Evolutionary conservation across 768 basidiomycete genomes (phyloP), one percentile per base, ranked within the genome.

Genomic region (Amanita inopinata): DNA sequence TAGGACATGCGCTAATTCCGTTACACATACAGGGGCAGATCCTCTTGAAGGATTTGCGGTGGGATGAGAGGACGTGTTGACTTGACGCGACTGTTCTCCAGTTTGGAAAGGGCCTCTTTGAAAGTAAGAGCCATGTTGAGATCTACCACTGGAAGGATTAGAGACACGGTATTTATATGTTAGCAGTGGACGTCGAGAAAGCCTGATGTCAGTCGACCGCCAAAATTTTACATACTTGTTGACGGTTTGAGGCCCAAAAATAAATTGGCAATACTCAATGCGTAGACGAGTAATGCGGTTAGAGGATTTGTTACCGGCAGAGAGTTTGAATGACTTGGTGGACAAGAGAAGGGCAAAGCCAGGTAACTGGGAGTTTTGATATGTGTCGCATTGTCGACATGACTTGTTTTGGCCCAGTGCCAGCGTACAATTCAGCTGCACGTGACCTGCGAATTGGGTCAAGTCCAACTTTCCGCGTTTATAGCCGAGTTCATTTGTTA

Each of bases 21-120:
- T 17, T 32, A 33, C 23, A 65, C 77, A 39, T 63, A 87, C 85
- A 90, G 63, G 32, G 88, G 88, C n/a, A 87, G 72, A 61, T 97
- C 92, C 60, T 97, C 92, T 51, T 86, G 84, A 1, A 97, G 73
- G 47, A 97, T 94, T 56, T 93, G 91, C 15, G 92, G 92, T 38
- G 92, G 92, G 44, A 97, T 92, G 43, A 97, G 64, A 20, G 92
- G 92, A 31, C 91, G 71, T 12, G 83, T 91, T 11, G 75, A 81
- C 58, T 78, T 90, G 41, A 97, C 91, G 33, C 92, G 71, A 47
- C 79, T 71, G 55, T 97, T 93, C 56, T 92, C 89, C 28, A 96
- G 79, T 41, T 83, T 78, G 47, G 74, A 59, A 39, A 87, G 74
- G 32, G 86, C 87, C 47, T 89, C 83, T 55, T 76, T 78, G 72